Evolutionary conservation across 768 basidiomycete genomes (phyloP), one percentile per base, ranked within the genome.

Genomic region (Dendrothele bispora): DNA sequence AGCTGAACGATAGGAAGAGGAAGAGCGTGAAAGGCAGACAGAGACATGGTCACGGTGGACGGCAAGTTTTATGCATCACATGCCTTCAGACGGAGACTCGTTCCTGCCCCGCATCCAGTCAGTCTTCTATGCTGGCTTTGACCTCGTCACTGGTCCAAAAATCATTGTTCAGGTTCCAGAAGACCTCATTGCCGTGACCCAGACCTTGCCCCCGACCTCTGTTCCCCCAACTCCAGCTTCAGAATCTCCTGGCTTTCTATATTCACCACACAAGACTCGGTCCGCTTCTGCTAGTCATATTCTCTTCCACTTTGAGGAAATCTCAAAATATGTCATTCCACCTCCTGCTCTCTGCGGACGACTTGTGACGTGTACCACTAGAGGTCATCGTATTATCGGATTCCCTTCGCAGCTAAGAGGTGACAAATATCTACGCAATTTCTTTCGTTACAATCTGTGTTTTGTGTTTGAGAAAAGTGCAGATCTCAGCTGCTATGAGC

Each of bases 131-230:
- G 87, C 95, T 3, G 83, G 88, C 12, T 98, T 99, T 63, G 92
- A 98, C 67, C 77, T 86, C 29, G 71, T 69, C 5, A 82, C 87
- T 46, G 95, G 97, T 2, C 90, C 93, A 2, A 90, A 90, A 59
- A 88, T 98, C 38, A 83, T 91, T 4, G 88, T 88, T 59, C 95
- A 98, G 68, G 93, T 97, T 6, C 95, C 95, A 1, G 95, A 97
- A 62, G 91, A 85, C 36, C 82, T 93, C 42, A 91, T 95, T 52
- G 78, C 84, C 5, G 65, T 69, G 22, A 63, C 72, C 11, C 59
- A 61, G 4, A 54, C 71, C 25, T 51, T 49, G 27, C 43, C 52
- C 37, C 53, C 21, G 39, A 20, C 28, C 40, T 69, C 70, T 30
- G 48, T 72, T 18, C 72, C 71, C 17, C 65, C 73, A 12, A 72